Percentiles rank a stretch among this genome's conserved stretches.
phyloP scores from a whole-genome alignment of 192 early-diverging fungal species.

The Gonapodya sp. region DNA sequence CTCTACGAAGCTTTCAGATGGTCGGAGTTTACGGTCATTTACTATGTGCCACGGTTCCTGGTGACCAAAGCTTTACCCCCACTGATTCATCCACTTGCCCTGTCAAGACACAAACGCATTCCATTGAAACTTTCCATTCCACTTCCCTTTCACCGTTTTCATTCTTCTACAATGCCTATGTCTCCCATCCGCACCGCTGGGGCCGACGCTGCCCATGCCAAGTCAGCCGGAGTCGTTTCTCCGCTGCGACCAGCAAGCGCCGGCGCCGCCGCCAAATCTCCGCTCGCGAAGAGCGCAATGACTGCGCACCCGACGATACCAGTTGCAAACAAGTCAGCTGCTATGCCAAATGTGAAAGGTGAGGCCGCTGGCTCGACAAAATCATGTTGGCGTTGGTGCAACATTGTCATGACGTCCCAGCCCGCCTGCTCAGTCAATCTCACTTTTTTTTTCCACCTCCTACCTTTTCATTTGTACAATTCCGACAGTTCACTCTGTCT shows the following conservation, averaged over 20 bases:
- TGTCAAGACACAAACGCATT: too few species aligned
- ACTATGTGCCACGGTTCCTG: too few species aligned
- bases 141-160: neutral
- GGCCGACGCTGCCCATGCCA: neutral
- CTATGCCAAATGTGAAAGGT: neutral
- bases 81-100: too few species aligned
- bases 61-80: too few species aligned
- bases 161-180: neutral
- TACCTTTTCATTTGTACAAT: neutral
- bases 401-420: too few species aligned
- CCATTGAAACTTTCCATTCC: too few species aligned
- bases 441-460: neutral
- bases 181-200: neutral
- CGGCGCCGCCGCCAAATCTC: neutral
- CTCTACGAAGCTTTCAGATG: too few species aligned
- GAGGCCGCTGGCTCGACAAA: too few species aligned
- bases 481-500: neutral
- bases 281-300: neutral
- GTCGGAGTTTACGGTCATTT: too few species aligned
- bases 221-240: neutral
- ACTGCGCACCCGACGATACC: neutral
- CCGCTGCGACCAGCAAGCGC: neutral
- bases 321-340: neutral
- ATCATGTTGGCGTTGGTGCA: too few species aligned
- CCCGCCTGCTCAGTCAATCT: neutral